phyloP scores from a whole-genome alignment of 768 basidiomycete species.

The Saitozyma podzolica region DNA sequence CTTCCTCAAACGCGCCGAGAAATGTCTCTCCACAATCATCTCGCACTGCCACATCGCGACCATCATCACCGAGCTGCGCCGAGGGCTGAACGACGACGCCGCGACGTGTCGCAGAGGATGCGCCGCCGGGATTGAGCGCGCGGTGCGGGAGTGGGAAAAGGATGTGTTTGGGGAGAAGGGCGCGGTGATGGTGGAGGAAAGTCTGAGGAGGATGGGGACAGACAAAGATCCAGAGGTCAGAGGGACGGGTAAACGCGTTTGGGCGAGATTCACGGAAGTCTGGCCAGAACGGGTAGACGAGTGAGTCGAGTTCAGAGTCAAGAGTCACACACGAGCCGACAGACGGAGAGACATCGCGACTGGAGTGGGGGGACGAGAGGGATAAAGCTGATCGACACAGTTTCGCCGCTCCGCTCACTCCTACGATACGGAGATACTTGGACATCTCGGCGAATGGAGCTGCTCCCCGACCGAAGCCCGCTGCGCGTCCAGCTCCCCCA shows the following conservation, averaged over 20 bases:
- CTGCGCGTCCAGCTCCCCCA: conserved; percentile 1
- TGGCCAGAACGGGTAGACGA: conserved; percentile 51
- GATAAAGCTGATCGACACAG: conserved; percentile 23
- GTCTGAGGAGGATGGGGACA: conserved; percentile 51
- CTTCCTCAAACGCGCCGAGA: conserved; percentile 52
- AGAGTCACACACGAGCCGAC: neutral
- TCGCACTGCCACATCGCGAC: conserved; percentile 50
- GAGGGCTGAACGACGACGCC: conserved; percentile 50
- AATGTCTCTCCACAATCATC: conserved; percentile 51
- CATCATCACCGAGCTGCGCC: conserved; percentile 43
- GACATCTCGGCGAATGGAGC: conserved; percentile 39
- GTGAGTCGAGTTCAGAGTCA: conserved; percentile 31
- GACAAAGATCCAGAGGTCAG: conserved; percentile 54
- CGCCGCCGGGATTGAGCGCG: conserved; percentile 34
- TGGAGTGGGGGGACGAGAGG: neutral
- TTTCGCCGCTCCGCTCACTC: conserved; percentile 54
- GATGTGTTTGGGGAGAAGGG: conserved; percentile 41
- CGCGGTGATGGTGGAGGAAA: conserved; percentile 46
- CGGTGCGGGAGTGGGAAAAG: conserved; percentile 45
- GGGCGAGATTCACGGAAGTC: conserved; percentile 49
- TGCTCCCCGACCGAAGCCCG: conserved; percentile 16
- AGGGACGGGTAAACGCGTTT: conserved; percentile 51
- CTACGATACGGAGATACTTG: conserved; percentile 53
- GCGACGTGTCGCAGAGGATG: conserved; percentile 43
- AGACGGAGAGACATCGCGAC: neutral